These are phyloP conservation scores for Starmerella potacharoeniae DNA, from an alignment of 805 yeast genomes.

Conservation along the genomic window DNA sequence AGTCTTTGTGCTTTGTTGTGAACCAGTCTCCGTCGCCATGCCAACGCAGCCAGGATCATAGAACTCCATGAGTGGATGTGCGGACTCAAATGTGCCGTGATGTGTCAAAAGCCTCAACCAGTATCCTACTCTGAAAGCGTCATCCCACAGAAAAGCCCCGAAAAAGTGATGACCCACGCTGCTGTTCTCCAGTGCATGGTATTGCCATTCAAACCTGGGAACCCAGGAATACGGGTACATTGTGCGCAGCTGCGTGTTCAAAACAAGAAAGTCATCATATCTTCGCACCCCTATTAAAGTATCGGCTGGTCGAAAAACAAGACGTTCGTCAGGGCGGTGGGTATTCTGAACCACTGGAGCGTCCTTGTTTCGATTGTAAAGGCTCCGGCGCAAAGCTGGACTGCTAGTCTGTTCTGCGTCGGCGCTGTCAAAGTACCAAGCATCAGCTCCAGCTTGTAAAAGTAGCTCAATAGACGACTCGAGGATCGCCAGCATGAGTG, in stretches of 20 bases:
- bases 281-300: not conserved
- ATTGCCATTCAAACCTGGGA: not conserved
- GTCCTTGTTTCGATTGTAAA: not conserved
- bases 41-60: not conserved
- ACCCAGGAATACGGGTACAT: not conserved
- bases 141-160: conserved; percentile 1
- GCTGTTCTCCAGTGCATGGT: not conserved
- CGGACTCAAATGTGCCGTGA: not conserved
- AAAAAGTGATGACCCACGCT: not conserved
- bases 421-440: conserved; percentile 21
- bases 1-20: not conserved
- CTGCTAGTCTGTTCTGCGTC: conserved; percentile 1
- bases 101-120: not conserved
- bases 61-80: not conserved
- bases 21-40: not conserved
- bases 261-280: not conserved
- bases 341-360: not conserved
- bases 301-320: not conserved
- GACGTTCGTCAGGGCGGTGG: not conserved
- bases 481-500: conserved; percentile 47
- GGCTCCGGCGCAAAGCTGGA: not conserved
- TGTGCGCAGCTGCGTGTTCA: not conserved
- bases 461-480: conserved; percentile 46
- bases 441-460: conserved; percentile 41
- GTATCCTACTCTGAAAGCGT: not conserved